Evolutionary conservation across 192 early-diverging fungal genomes (phyloP), one percentile per base, ranked within the genome.

Genomic region (Rhizoclosmatium globosum): DNA sequence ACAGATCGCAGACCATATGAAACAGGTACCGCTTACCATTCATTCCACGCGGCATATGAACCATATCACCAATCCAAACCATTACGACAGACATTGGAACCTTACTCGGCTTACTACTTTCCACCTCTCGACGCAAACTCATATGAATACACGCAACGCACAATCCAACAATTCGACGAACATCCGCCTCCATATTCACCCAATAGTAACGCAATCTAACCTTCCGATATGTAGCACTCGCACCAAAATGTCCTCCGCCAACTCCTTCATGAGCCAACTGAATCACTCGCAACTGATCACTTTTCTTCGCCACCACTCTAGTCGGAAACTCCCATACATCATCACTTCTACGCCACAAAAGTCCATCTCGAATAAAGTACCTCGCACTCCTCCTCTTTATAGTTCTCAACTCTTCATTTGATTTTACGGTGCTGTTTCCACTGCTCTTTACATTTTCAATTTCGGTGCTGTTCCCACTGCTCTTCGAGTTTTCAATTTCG

Each of bases 21-120:
- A 68, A n/a, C 43, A 68, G 2, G 3, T 68, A 68, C 66, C 66
- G 66, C 44, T 68, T 68, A 11, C 66, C 66, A 45, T 68, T 44
- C 1, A 15, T n/a, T 17, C 66, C 66, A 1, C 6, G 6, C 13
- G 66, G 66, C 66, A 68, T 68, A 1, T 44, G 41, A 2, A 68
- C 43, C 0, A 45, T 1, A 68, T 68, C 66, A 23, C 19, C 2
- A 41, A 23, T 15, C 66, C 66, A 68, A 2, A 68, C 66, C 2
- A 46, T 68, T 0, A 39, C 31, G 2, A 68, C 66, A 0, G 66
- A 45, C 0, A 68, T 1, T 1, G 66, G 66, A 0, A 41, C 6
- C 44, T 45, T 2, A 1, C 4, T 44, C 17, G 66, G 66, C 2
- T 44, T 68, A 15, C 41, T 39, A 0, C 39, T 3, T 41, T 68